phyloP scores from a whole-genome alignment of 345 rosid genomes.

The Excoecaria agallocha region DNA sequence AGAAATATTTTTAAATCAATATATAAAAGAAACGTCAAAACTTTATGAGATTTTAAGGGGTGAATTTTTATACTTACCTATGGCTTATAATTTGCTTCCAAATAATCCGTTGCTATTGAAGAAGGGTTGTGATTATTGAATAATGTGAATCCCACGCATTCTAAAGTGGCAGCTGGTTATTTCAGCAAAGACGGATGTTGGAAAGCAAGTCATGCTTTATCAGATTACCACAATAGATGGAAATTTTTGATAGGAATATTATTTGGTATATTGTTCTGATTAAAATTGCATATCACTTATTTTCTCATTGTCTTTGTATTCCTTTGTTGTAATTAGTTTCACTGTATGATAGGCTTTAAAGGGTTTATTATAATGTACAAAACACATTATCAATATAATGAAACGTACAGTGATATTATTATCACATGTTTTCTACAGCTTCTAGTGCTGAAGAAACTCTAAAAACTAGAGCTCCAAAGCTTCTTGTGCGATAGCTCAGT shows the following conservation, averaged over 20 bases:
- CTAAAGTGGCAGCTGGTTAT: neutral
- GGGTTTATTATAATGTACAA: too few species aligned
- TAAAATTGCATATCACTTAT: too few species aligned
- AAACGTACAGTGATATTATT: too few species aligned
- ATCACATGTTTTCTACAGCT: neutral
- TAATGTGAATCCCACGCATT: neutral
- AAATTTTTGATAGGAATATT: too few species aligned
- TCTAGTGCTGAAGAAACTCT: neutral
- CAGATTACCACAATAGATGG: too few species aligned
- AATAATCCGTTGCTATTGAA: neutral
- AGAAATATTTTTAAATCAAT: neutral
- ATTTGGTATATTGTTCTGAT: too few species aligned
- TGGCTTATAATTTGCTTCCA: neutral
- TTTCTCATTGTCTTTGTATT: too few species aligned
- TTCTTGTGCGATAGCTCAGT: neutral
- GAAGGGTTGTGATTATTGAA: neutral
- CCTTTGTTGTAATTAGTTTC: too few species aligned
- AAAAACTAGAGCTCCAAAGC: neutral
- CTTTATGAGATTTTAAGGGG: neutral
- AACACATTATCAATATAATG: too few species aligned
- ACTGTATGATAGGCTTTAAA: too few species aligned
- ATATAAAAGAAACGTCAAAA: neutral
- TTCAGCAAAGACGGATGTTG: too few species aligned
- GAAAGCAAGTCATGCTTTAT: too few species aligned
- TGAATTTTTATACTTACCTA: neutral